Percentiles rank a stretch among this genome's conserved stretches.
phyloP scores from a whole-genome alignment of 2,329 filamentous ascomycete species.

The Curvularia lunata region DNA sequence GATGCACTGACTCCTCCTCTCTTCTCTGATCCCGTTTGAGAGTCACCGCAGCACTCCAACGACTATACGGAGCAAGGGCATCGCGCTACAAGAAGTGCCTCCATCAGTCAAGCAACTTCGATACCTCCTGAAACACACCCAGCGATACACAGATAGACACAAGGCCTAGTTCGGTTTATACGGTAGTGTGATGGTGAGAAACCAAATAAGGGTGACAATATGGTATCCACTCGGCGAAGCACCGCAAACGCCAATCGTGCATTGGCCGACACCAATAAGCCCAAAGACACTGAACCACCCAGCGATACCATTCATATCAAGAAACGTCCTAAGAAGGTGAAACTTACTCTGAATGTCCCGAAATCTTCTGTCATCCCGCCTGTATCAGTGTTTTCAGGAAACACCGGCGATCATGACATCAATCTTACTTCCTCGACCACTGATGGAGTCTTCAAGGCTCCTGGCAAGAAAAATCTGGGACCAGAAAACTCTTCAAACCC shows the following conservation, averaged over 20 bases:
- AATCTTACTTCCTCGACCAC: constrained; percentile 21
- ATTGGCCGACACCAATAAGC: not conserved
- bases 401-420: constrained; percentile 18
- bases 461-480: not conserved
- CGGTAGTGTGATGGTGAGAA: not conserved
- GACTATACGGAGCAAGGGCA: not conserved
- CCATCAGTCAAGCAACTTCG: not conserved
- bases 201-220: constrained; percentile 1
- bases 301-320: constrained; percentile 5
- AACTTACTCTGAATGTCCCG: not conserved
- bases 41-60: not conserved
- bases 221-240: constrained; percentile 21
- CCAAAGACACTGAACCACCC: not conserved
- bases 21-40: not conserved
- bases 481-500: not conserved
- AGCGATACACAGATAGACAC: not conserved
- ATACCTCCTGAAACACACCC: not conserved
- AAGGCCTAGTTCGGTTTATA: not conserved
- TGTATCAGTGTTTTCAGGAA: not conserved
- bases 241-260: constrained; percentile 9
- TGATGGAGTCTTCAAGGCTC: not conserved
- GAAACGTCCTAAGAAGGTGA: not conserved
- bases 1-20: not conserved
- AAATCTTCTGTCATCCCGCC: not conserved
- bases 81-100: not conserved